phyloP scores from a whole-genome alignment of 129 eudicot genomes.

The Centella asiatica region DNA sequence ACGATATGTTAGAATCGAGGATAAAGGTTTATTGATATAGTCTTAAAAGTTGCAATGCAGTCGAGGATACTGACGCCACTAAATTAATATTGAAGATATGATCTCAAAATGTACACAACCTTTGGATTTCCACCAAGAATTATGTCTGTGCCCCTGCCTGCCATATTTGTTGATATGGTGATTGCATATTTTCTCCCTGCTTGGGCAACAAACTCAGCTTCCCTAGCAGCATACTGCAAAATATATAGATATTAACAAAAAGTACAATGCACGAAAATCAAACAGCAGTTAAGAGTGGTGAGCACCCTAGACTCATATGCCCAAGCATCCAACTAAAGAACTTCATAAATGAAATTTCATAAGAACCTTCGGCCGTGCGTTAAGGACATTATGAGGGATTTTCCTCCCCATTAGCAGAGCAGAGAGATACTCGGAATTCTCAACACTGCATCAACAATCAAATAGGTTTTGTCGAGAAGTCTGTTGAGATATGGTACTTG shows the following conservation, averaged over 20 bases:
- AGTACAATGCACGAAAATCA: background rate
- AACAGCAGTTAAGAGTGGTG: background rate
- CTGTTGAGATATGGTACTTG: background rate
- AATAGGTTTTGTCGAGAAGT: slow-evolving; percentile 3
- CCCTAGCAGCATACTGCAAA: slow-evolving; percentile 93
- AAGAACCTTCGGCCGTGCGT: slow-evolving; percentile 93
- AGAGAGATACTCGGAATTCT: slow-evolving; percentile 86
- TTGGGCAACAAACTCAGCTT: slow-evolving; percentile 97
- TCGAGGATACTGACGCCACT: background rate
- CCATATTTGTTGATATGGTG: slow-evolving; percentile 96
- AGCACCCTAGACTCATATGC: background rate
- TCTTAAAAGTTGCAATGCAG: background rate
- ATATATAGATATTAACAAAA: background rate
- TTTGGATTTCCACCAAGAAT: slow-evolving; percentile 97
- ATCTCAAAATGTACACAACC: slow-evolving; percentile 26
- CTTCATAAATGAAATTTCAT: slow-evolving; percentile 6
- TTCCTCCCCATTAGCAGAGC: slow-evolving; percentile 52
- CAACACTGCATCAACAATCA: slow-evolving; percentile 66
- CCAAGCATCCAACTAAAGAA: slow-evolving; percentile 11
- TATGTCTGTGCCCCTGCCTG: slow-evolving; percentile 98
- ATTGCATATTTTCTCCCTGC: slow-evolving; percentile 97
- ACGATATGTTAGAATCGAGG: background rate
- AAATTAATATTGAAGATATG: background rate
- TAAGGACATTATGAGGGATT: slow-evolving; percentile 93
- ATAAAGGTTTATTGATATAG: background rate